Conservation (phyloP, 2,329 filamentous ascomycete species). For the Zasmidium citrigriseum region DNA sequence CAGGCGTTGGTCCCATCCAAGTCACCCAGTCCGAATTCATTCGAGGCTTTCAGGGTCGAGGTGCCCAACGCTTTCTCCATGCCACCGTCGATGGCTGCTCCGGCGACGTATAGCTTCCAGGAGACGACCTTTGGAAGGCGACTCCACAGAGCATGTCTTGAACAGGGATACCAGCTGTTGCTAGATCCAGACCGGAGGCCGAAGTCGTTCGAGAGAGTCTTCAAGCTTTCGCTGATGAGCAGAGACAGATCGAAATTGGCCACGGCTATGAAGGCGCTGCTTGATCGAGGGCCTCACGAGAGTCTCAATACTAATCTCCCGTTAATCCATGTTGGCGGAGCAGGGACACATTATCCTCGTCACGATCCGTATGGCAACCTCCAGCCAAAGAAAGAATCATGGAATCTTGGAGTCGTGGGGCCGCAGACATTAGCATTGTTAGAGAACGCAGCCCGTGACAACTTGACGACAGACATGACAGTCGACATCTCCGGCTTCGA, state of each 20-base stretch:
- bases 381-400: constrained; percentile 41
- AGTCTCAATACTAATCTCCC: constrained; percentile 62
- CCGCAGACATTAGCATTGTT: constrained; percentile 31
- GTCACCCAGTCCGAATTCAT: not conserved
- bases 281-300: constrained; percentile 45
- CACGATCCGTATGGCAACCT: constrained; percentile 57
- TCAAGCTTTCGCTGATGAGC: constrained; percentile 27
- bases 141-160: constrained; percentile 66
- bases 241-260: constrained; percentile 22
- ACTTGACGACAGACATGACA: constrained; percentile 32
- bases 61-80: constrained; percentile 32
- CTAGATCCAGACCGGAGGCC: constrained; percentile 44
- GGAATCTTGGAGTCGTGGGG: constrained; percentile 32
- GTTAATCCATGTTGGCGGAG: constrained; percentile 66
- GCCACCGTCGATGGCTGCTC: constrained; percentile 25
- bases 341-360: constrained; percentile 63
- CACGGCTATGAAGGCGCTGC: constrained; percentile 39
- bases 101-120: constrained; percentile 60
- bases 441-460: constrained; percentile 26
- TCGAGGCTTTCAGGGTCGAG: constrained; percentile 11
- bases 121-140: constrained; percentile 71
- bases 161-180: constrained; percentile 63
- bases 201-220: constrained; percentile 26
- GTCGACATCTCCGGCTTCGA: constrained; percentile 64
- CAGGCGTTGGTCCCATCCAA: constrained; percentile 2